A percentile compares a stretch with the other conserved stretches of the same genome.
Evolutionary conservation across 1,284 basidiomycete genomes (phyloP).

Genomic region (Trametes sp.): DNA sequence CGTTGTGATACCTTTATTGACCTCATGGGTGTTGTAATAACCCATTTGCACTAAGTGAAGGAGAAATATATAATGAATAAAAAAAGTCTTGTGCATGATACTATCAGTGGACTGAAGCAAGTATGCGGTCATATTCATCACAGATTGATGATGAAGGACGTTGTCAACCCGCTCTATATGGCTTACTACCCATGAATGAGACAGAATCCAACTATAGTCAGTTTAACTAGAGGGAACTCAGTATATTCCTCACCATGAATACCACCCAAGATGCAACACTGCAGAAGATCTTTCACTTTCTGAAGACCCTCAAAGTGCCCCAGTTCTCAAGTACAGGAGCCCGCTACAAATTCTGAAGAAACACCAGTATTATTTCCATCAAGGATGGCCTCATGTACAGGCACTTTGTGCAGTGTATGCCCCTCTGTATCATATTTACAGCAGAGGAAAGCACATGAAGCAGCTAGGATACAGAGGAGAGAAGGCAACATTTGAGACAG

Average conservation of each 20-base stretch:
- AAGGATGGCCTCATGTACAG: constrained; percentile 8
- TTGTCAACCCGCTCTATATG: constrained; percentile 20
- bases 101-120: constrained; percentile 44
- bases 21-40: too few species aligned
- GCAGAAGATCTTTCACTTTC: constrained; percentile 12
- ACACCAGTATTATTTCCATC: constrained; percentile 22
- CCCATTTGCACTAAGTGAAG: too few species aligned
- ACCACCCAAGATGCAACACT: not conserved
- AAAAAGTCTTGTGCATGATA: constrained; percentile 30
- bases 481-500: constrained; percentile 25
- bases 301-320: constrained; percentile 5
- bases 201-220: constrained; percentile 48
- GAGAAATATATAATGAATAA: too few species aligned
- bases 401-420: constrained; percentile 19
- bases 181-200: constrained; percentile 47
- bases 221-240: constrained; percentile 38
- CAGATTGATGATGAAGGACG: constrained; percentile 37
- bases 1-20: too few species aligned
- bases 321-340: not conserved
- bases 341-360: constrained; percentile 17
- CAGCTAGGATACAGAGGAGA: constrained; percentile 33
- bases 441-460: constrained; percentile 26
- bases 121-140: constrained; percentile 43
- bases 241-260: not conserved
- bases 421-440: constrained; percentile 20